Percentiles rank a stretch among this genome's conserved stretches.
phyloP scores from a whole-genome alignment of 2,329 filamentous ascomycete species.

The Clarireedia hainanense region DNA sequence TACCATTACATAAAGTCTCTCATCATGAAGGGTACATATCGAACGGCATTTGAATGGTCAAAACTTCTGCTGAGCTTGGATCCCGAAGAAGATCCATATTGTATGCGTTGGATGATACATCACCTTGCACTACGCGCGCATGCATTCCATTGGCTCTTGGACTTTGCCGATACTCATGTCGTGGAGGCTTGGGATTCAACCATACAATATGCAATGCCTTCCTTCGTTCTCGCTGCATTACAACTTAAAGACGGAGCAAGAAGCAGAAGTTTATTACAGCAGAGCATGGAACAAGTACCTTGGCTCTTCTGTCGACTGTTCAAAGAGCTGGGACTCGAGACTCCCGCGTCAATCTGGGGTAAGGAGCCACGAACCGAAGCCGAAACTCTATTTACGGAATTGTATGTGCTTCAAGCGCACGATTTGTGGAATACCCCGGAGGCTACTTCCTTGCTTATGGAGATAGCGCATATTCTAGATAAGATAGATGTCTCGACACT shows the following conservation, averaged over 20 bases:
- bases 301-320: constrained; percentile 82
- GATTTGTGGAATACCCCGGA: constrained; percentile 69
- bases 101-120: constrained; percentile 72
- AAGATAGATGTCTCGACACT: constrained; percentile 17
- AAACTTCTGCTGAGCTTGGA: constrained; percentile 75
- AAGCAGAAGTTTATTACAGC: constrained; percentile 55
- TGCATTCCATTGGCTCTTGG: constrained; percentile 68
- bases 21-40: constrained; percentile 83
- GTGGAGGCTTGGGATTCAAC: constrained; percentile 34
- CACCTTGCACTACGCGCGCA: constrained; percentile 75
- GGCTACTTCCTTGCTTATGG: constrained; percentile 51
- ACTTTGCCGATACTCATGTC: constrained; percentile 48
- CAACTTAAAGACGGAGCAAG: constrained; percentile 59
- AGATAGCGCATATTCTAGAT: constrained; percentile 44
- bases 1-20: constrained; percentile 85
- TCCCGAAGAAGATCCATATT: constrained; percentile 70
- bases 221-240: constrained; percentile 66
- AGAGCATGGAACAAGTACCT: constrained; percentile 65
- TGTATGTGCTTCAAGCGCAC: constrained; percentile 59
- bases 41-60: constrained; percentile 89
- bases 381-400: constrained; percentile 51
- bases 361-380: constrained; percentile 47
- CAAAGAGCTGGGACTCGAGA: constrained; percentile 68
- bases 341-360: constrained; percentile 79
- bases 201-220: constrained; percentile 67